Conservation (phyloP, 2,329 filamentous ascomycete genomes). For the Xylariaceae sp. region DNA sequence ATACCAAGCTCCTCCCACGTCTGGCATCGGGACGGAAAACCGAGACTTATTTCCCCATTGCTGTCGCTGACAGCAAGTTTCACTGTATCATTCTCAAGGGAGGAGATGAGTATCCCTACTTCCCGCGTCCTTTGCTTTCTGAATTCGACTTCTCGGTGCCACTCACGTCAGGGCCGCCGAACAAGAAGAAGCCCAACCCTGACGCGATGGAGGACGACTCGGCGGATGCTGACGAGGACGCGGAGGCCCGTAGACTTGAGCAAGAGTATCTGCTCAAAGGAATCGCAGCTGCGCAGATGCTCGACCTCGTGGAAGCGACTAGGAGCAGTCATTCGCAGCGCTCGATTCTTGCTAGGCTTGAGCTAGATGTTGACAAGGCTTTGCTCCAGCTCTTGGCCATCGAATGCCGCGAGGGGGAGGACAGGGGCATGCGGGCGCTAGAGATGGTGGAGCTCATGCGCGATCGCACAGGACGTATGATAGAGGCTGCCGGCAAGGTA, state of each 20-base stretch:
- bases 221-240: conserved; percentile 32
- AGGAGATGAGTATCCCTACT: conserved; percentile 87
- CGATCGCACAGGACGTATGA: conserved; percentile 79
- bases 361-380: conserved; percentile 84
- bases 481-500: conserved; percentile 85
- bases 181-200: conserved; percentile 31
- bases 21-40: conserved; percentile 78
- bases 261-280: conserved; percentile 74
- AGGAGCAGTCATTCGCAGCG: conserved; percentile 61
- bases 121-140: conserved; percentile 79
- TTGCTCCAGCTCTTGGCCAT: conserved; percentile 81
- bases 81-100: conserved; percentile 99
- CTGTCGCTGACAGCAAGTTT: conserved; percentile 84
- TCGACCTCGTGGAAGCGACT: conserved; percentile 67
- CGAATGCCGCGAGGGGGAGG: conserved; percentile 89
- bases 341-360: conserved; percentile 60
- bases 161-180: conserved; percentile 52
- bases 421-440: conserved; percentile 87
- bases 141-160: conserved; percentile 93
- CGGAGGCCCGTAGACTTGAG: conserved; percentile 62
- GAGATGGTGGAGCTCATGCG: conserved; percentile 84
- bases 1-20: conserved; percentile 78
- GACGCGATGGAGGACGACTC: conserved; percentile 33
- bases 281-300: conserved; percentile 66
- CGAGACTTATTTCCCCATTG: conserved; percentile 92